Conservation (phyloP, 495 filamentous ascomycete genomes). For the Xylaria longipes region DNA sequence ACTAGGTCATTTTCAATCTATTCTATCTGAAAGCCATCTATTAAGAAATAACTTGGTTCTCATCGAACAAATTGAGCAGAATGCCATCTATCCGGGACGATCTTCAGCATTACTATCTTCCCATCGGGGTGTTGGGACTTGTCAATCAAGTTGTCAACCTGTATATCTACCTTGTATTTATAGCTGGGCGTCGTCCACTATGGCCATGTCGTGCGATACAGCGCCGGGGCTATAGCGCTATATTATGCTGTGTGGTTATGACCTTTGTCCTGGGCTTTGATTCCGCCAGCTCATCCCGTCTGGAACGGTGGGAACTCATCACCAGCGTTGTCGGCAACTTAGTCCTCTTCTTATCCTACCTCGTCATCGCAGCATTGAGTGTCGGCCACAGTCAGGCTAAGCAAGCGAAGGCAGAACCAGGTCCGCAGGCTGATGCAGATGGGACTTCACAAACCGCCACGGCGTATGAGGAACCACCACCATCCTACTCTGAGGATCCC, state of each 20-base stretch:
- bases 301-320: neutral
- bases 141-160: neutral
- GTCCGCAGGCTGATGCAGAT: neutral
- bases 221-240: neutral
- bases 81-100: neutral
- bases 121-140: constrained; percentile 3
- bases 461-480: neutral
- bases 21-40: too few relatives aligned
- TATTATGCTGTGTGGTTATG: neutral
- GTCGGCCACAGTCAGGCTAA: neutral
- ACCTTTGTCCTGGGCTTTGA: neutral
- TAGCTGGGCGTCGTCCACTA: neutral
- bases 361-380: neutral
- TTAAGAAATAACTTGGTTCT: too few relatives aligned
- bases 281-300: neutral
- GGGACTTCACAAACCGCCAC: neutral
- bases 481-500: neutral
- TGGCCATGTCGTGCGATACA: neutral
- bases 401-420: neutral
- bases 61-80: neutral
- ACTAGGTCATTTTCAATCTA: too few relatives aligned
- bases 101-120: constrained; percentile 4
- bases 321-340: constrained; percentile 1
- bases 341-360: neutral
- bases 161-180: neutral